These are phyloP conservation scores for Diutina pseudorugosa DNA, from an alignment of 1,139 yeast species.

Conservation along the genomic window DNA sequence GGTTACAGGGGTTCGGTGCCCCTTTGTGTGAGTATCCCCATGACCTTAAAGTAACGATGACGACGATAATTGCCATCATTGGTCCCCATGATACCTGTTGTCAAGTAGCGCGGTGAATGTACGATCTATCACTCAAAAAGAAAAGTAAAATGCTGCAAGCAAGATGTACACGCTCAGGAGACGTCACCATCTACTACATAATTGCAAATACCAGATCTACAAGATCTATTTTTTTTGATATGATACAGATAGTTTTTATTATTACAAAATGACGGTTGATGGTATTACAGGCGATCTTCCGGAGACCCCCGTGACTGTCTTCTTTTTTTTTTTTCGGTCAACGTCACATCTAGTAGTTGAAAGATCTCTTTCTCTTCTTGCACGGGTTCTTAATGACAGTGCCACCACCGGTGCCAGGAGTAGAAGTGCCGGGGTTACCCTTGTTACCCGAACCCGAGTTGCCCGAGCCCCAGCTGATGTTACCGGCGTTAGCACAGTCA, in stretches of 20 bases:
- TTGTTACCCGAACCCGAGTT: conserved; percentile 14
- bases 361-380: conserved; percentile 20
- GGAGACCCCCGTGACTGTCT: background rate
- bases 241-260: background rate
- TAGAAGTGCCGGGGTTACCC: conserved; percentile 7
- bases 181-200: too few relatives aligned
- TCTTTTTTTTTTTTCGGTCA: background rate
- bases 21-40: too few relatives aligned
- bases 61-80: too few relatives aligned
- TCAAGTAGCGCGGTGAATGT: too few relatives aligned
- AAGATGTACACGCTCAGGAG: background rate
- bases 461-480: conserved; percentile 8
- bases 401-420: conserved; percentile 10
- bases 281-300: background rate
- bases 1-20: too few relatives aligned
- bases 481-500: conserved; percentile 20
- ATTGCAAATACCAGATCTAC: too few relatives aligned
- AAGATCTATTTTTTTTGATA: too few relatives aligned
- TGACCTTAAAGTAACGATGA: too few relatives aligned
- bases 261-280: background rate
- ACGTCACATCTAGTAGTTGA: conserved; percentile 9
- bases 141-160: background rate
- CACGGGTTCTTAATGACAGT: conserved; percentile 10
- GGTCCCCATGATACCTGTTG: too few relatives aligned
- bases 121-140: too few relatives aligned